Percentiles rank a stretch among this genome's conserved stretches.
phyloP scores from a whole-genome alignment of 2,329 filamentous ascomycete species.

The Juglanconis sp. region DNA sequence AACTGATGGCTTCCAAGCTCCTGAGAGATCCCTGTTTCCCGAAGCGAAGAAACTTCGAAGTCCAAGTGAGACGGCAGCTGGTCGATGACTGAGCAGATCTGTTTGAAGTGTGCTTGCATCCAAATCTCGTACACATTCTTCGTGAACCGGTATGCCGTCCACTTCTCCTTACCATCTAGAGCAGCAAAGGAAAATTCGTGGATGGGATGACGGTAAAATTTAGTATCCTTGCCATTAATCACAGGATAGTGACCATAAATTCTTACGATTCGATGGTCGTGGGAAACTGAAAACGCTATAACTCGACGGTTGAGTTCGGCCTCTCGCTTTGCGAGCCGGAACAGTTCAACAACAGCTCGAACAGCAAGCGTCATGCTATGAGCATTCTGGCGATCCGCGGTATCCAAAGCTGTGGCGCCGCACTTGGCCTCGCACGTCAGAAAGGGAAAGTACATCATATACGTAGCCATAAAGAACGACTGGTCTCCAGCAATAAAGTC shows the following conservation, averaged over 20 bases:
- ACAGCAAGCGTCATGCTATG: constrained; percentile 41
- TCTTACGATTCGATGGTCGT: constrained; percentile 29
- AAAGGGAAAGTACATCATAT: constrained; percentile 48
- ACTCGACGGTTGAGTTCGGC: constrained; percentile 25
- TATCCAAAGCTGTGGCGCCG: constrained; percentile 32
- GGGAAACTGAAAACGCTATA: constrained; percentile 36
- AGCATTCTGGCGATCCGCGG: constrained; percentile 38
- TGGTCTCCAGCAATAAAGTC: constrained; percentile 7
- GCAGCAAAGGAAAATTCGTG: constrained; percentile 30
- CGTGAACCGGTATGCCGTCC: constrained; percentile 34
- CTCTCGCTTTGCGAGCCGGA: constrained; percentile 33
- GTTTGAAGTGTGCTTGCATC: constrained; percentile 33
- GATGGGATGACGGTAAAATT: constrained; percentile 38
- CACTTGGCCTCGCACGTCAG: constrained; percentile 47
- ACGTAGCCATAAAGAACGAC: constrained; percentile 43
- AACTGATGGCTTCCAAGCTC: no score
- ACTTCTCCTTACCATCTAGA: constrained; percentile 32
- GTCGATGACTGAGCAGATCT: constrained; percentile 35
- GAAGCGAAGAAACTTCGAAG: no score
- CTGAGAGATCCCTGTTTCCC: no score
- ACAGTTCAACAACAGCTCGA: constrained; percentile 37
- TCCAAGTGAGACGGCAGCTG: neutral
- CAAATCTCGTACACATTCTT: constrained; percentile 18
- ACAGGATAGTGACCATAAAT: constrained; percentile 42
- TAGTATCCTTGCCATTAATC: constrained; percentile 26